Evolutionary conservation across 2,329 filamentous ascomycete genomes (phyloP), one percentile per base, ranked within the genome.

Genomic region (Didymellaceae sp.): DNA sequence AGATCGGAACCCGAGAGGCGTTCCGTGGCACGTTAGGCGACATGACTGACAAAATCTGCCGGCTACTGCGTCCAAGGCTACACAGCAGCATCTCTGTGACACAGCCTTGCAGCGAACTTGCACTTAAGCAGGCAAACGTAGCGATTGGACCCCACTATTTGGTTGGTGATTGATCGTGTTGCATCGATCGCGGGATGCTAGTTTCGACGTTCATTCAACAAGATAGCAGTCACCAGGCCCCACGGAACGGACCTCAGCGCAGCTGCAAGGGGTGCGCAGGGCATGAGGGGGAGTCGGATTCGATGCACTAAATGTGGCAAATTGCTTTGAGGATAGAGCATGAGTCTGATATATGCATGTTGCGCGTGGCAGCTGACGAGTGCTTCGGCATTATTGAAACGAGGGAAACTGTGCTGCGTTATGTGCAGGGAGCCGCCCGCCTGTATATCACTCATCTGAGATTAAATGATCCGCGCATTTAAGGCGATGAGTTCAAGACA

Each of bases 11-110:
- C 57, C 55, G 62, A 65, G 52, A 54, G 64, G 61, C 63, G 59
- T 60, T 57, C 40, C 37, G 68, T 70, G 46, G 25, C 40, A 69
- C 63, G 40, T 58, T 57, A 52, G 53, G 58, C 50, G 53, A 62
- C 56, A 59, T 35, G 47, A 57, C 32, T 56, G 57, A 58, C 40
- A 55, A 51, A 54, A 52, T 54, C 58, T 58, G 51, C 18, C 57
- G 56, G 56, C 39, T 62, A 45, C 45, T 58, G 57, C 54, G 58
- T 55, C 44, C 46, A 43, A 40, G 44, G 49, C 43, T 52, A 45
- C 39, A 59, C 51, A 40, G 30, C 44, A 47, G 45, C 54, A 52
- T 44, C 40, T 47, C 10, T 44, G 52, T 55, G 38, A 28, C 34
- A 61, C 48, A 26, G 20, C 35, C 34, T 52, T 59, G 54, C 62